Conservation (phyloP, 106 monocot species). For the Platanthera zijinensis region DNA sequence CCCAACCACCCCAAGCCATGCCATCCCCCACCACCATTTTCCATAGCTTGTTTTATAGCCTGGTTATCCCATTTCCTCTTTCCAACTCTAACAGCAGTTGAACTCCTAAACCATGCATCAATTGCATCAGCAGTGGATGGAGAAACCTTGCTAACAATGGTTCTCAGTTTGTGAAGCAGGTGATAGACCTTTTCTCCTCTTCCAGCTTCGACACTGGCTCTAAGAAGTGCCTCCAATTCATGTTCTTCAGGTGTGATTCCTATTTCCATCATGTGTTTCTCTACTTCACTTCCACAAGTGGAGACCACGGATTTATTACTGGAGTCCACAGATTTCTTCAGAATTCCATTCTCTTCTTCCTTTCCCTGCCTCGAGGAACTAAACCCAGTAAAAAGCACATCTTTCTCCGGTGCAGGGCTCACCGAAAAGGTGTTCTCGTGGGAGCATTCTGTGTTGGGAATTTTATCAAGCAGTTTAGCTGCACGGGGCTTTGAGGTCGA, state of each 20-base stretch:
- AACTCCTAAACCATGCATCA: conserved; percentile 64
- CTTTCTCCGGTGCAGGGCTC: not conserved
- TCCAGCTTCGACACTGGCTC: conserved; percentile 31
- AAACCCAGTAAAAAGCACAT: not conserved
- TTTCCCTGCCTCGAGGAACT: not conserved
- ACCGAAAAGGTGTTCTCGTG: conserved; percentile 2
- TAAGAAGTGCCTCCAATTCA: conserved; percentile 58
- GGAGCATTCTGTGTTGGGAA: conserved; percentile 15
- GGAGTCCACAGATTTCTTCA: not conserved
- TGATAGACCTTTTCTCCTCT: conserved; percentile 58
- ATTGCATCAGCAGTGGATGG: conserved; percentile 38
- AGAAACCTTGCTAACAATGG: conserved; percentile 51
- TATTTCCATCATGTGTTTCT: conserved; percentile 50
- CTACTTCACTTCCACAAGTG: conserved; percentile 51
- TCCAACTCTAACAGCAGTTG: conserved; percentile 50
- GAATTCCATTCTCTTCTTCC: not conserved
- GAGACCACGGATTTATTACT: not conserved
- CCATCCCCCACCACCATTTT: conserved; percentile 75
- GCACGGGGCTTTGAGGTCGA: conserved; percentile 2
- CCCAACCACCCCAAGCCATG: conserved; percentile 86
- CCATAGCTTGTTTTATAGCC: conserved; percentile 30
- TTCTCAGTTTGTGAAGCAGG: conserved; percentile 62
- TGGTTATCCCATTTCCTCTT: conserved; percentile 48
- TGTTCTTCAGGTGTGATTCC: conserved; percentile 53
- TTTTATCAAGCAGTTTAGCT: conserved; percentile 16